Conservation (phyloP, 129 eudicot genomes). For the Silybum marianum region DNA sequence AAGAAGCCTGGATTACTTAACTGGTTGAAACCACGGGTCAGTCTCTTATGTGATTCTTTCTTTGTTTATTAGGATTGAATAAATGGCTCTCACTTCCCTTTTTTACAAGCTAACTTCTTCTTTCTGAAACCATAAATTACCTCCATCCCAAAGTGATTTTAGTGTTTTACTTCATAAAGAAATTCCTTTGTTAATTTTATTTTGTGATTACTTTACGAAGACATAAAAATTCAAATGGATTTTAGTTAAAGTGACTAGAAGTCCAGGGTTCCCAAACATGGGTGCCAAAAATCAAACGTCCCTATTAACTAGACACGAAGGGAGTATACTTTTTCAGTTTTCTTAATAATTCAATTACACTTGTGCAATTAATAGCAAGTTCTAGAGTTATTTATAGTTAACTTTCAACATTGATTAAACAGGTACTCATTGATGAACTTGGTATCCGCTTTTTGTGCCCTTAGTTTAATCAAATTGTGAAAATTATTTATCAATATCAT, state of each 20-base stretch:
- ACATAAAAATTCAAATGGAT: neutral
- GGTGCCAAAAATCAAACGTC: neutral
- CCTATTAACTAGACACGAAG: neutral
- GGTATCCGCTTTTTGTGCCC: neutral
- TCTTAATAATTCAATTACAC: neutral
- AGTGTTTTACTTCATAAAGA: neutral
- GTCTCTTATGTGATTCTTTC: constrained; percentile 30
- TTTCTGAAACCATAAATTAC: neutral
- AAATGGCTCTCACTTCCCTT: neutral
- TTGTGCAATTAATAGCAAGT: neutral
- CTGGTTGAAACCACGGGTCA: constrained; percentile 93
- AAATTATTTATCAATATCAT: neutral
- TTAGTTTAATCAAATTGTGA: neutral
- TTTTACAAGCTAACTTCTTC: neutral
- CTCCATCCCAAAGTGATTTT: neutral
- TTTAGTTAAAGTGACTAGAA: neutral
- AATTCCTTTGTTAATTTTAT: neutral
- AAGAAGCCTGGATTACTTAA: constrained; percentile 81
- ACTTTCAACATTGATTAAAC: neutral
- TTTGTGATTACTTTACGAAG: neutral
- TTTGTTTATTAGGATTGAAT: neutral
- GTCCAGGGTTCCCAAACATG: neutral
- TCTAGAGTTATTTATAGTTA: neutral
- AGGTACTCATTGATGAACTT: neutral
- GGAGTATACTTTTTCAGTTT: neutral